Evolutionary conservation across 2,329 filamentous ascomycete species (phyloP).

Genomic region (Orbilia brochopaga): DNA sequence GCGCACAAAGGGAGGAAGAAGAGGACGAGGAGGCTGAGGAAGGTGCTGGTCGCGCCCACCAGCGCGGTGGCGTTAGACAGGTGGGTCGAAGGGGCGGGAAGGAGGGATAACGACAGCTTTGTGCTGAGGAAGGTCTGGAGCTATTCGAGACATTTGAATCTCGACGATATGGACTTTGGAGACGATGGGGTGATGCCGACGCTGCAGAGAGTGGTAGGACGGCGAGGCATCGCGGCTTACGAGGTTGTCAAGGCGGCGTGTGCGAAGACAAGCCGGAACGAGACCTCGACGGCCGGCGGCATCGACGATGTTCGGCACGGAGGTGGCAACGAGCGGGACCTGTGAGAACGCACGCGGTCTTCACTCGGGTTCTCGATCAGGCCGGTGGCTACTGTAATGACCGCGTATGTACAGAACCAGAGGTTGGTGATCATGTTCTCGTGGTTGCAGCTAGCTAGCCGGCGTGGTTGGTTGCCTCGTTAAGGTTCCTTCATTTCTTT

Average conservation of each 20-base stretch:
- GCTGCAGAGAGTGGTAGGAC: slow-evolving; percentile 60
- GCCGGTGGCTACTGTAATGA: slow-evolving; percentile 52
- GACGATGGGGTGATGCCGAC: slow-evolving; percentile 61
- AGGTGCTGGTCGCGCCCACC: slow-evolving; percentile 58
- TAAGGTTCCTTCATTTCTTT: background rate
- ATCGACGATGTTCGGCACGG: background rate
- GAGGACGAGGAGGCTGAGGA: slow-evolving; percentile 8
- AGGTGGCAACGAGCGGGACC: background rate
- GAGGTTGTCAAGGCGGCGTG: slow-evolving; percentile 51
- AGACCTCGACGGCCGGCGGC: background rate
- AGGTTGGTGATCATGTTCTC: slow-evolving; percentile 49
- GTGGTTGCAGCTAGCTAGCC: slow-evolving; percentile 21
- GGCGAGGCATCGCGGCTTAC: slow-evolving; percentile 63
- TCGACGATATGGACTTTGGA: slow-evolving; percentile 64
- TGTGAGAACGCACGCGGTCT: background rate
- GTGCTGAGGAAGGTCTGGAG: slow-evolving; percentile 59
- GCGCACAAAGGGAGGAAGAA: background rate
- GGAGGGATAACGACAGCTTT: slow-evolving; percentile 49
- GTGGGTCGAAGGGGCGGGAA: slow-evolving; percentile 54
- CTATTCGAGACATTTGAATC: slow-evolving; percentile 61
- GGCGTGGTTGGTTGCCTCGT: slow-evolving; percentile 9
- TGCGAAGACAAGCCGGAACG: background rate
- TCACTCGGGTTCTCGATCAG: background rate
- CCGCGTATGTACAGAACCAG: slow-evolving; percentile 13
- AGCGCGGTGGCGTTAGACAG: slow-evolving; percentile 60